A percentile compares a stretch with the other conserved stretches of the same genome.
Evolutionary conservation across 345 rosid genomes (phyloP).

Genomic region (Ceriops decandra): DNA sequence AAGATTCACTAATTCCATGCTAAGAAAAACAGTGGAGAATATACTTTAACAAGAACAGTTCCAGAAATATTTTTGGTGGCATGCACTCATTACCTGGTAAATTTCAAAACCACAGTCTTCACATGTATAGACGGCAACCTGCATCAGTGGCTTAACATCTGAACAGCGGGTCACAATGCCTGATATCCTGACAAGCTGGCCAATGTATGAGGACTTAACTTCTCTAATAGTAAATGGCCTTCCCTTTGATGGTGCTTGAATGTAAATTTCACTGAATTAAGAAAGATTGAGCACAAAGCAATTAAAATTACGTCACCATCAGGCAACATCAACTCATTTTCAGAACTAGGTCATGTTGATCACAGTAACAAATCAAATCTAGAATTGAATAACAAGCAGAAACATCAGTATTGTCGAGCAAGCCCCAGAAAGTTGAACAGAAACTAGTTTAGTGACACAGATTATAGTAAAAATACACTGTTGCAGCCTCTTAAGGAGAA

Average conservation of each 20-base stretch:
- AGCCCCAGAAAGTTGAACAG: too few relatives aligned
- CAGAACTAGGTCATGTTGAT: background rate
- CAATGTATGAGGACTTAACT: conserved; percentile 89
- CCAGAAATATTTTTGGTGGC: background rate
- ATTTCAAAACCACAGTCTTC: conserved; percentile 96
- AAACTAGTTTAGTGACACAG: too few relatives aligned
- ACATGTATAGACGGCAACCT: conserved; percentile 94
- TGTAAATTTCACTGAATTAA: conserved; percentile 75
- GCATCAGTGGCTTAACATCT: conserved; percentile 98
- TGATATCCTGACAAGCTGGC: conserved; percentile 82
- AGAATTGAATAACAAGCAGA: background rate
- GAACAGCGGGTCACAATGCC: conserved; percentile 98
- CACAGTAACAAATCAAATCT: background rate
- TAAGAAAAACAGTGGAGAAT: background rate
- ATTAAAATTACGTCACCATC: background rate
- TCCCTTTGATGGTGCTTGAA: conserved; percentile 80
- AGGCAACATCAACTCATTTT: background rate
- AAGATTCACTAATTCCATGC: background rate
- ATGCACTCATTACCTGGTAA: conserved; percentile 63
- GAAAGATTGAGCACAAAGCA: background rate
- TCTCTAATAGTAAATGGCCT: conserved; percentile 79
- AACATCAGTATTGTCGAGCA: too few relatives aligned
- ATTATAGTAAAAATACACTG: too few relatives aligned
- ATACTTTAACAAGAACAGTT: background rate
- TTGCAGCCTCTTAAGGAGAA: too few relatives aligned